phyloP scores from a whole-genome alignment of 2,329 filamentous ascomycete genomes.

The Microsporum canis region DNA sequence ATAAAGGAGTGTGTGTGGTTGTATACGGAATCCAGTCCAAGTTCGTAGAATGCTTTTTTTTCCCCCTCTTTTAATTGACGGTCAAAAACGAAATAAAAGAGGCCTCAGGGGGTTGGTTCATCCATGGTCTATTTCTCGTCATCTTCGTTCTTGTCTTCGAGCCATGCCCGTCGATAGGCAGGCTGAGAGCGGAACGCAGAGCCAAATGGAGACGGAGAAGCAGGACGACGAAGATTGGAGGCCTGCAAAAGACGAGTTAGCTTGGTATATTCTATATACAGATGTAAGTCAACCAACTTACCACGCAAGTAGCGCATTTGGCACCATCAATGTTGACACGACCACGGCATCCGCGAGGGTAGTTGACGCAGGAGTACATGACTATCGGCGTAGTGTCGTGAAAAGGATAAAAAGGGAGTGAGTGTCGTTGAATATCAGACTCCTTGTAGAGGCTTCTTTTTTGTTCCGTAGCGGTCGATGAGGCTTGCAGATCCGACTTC shows the following conservation, averaged over 20 bases:
- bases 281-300: constrained; percentile 20
- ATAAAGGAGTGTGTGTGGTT: neutral
- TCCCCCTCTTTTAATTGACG: neutral
- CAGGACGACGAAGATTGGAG: constrained; percentile 30
- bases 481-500: neutral
- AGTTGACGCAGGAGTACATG: constrained; percentile 40
- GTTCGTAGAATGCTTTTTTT: neutral
- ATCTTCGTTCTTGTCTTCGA: constrained; percentile 1
- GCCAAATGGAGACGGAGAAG: constrained; percentile 29
- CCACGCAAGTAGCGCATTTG: constrained; percentile 36
- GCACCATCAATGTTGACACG: constrained; percentile 34
- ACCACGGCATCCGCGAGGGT: constrained; percentile 38
- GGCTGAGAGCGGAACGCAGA: constrained; percentile 16
- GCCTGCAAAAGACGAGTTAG: constrained; percentile 19
- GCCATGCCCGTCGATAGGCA: constrained; percentile 13
- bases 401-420: neutral
- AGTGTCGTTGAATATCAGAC: neutral
- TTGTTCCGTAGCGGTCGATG: neutral
- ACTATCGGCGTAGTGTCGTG: constrained; percentile 5
- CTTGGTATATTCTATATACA: constrained; percentile 11
- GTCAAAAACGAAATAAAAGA: neutral
- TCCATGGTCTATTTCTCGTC: neutral
- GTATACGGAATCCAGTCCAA: constrained; percentile 10
- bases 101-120: neutral
- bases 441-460: neutral